Base-by-base conservation (phyloP, 1,139 yeast species). In the Yamadazyma sp. region DNA sequence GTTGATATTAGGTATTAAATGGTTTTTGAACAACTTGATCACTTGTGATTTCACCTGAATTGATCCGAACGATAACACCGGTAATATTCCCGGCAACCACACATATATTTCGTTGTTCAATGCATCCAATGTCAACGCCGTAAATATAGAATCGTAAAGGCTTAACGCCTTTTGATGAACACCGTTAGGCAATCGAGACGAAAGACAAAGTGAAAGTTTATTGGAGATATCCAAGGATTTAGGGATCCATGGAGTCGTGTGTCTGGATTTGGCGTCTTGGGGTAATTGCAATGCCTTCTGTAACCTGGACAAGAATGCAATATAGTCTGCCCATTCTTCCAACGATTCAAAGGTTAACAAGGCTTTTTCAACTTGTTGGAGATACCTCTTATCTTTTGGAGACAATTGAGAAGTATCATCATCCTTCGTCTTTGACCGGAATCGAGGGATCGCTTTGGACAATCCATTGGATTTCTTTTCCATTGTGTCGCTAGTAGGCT, bases 321-420 rank as follows among this genome's bases (percentile, higher is more conserved):
- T 92, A 60, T 91, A 89, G 58, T 92, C 98, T n/a, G 98, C 98
- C 98, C 98, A 92, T 66, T 91, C 98, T 31, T 82, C 85, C 2
- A 89, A 83, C n/a, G 81, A 62, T 41, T 87, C 96, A 65, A 92
- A 92, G n/a, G 81, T 69, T 6, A 77, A 70, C 20, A 92, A 66
- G 0, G 94, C 89, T 47, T 83, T 79, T 43, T 87, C 95, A 5
- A 89, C 77, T 46, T 72, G 79, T 23, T 79, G 73, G 18, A 71
- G 65, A 55, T 83, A 85, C 47, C 86, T 79, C 60, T 79, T 84
- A 29, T 49, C 51, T 33, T 43, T 46, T 31, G 45, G 24, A 5
- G 49, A 38, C 36, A 46, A 37, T 31, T 40, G 44, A 18, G 40
- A 17, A 11, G 34, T 16, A 17, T 22, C 33, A 5, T 30, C 26